phyloP scores from a whole-genome alignment of 2,329 filamentous ascomycete genomes.

The Diplocarpon mali region DNA sequence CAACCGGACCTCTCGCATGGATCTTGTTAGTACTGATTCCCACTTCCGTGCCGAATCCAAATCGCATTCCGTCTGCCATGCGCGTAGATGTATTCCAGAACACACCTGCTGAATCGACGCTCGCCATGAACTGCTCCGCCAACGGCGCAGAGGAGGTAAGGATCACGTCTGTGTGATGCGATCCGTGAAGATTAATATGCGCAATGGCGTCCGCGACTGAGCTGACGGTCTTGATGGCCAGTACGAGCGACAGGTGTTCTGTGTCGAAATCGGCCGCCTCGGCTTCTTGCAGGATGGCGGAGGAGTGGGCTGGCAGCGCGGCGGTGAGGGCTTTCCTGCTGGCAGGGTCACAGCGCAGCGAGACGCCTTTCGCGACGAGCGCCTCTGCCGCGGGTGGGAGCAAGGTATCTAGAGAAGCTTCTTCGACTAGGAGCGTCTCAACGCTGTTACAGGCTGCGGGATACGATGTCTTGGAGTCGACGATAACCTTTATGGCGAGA shows the following conservation, averaged over 20 bases:
- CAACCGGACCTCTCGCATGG: slow-evolving; percentile 85
- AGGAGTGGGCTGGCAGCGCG: slow-evolving; percentile 32
- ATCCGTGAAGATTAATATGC: slow-evolving; percentile 88
- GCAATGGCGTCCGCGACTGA: slow-evolving; percentile 59
- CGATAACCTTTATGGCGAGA: slow-evolving; percentile 63
- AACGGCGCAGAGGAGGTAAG: slow-evolving; percentile 56
- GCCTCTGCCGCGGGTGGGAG: slow-evolving; percentile 65
- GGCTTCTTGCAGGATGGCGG: slow-evolving; percentile 50
- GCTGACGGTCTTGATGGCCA: slow-evolving; percentile 73
- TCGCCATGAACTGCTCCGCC: slow-evolving; percentile 74
- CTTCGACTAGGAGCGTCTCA: slow-evolving; percentile 84
- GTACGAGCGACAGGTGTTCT: slow-evolving; percentile 75
- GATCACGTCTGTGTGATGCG: slow-evolving; percentile 89
- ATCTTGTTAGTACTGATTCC: slow-evolving; percentile 99
- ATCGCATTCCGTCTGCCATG: slow-evolving; percentile 93
- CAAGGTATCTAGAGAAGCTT: slow-evolving; percentile 52
- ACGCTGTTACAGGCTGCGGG: slow-evolving; percentile 89
- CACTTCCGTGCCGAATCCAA: slow-evolving; percentile 95
- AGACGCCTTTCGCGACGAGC: slow-evolving; percentile 66
- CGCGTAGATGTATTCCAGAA: slow-evolving; percentile 96
- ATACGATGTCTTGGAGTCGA: slow-evolving; percentile 91
- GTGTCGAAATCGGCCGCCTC: slow-evolving; percentile 67
- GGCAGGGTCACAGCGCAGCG: slow-evolving; percentile 64
- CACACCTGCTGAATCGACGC: slow-evolving; percentile 79
- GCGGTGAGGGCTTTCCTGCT: slow-evolving; percentile 53